phyloP scores from a whole-genome alignment of 768 basidiomycete species.

The Rhizopogon rudus region DNA sequence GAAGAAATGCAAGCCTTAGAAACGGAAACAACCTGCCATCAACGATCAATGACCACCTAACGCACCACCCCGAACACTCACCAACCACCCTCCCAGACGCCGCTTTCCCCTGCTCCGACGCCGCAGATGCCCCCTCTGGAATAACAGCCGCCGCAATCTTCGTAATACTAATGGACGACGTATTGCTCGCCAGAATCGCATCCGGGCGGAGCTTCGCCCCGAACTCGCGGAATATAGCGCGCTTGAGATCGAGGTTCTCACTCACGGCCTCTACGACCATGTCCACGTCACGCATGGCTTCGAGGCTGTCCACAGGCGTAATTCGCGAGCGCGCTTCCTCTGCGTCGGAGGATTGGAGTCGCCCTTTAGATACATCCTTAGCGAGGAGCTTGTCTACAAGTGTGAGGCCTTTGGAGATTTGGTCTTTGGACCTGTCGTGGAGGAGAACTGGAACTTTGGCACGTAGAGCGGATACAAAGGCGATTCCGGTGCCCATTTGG shows the following conservation, averaged over 20 bases:
- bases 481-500: slow-evolving; percentile 92
- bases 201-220: slow-evolving; percentile 62
- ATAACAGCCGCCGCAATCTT: slow-evolving; percentile 85
- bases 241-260: slow-evolving; percentile 76
- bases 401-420: slow-evolving; percentile 66
- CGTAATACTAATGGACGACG: slow-evolving; percentile 91
- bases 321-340: slow-evolving; percentile 70
- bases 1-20: slow-evolving; percentile 84
- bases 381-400: slow-evolving; percentile 78
- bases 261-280: slow-evolving; percentile 95
- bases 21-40: not conserved
- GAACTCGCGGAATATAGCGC: slow-evolving; percentile 67
- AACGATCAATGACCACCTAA: not conserved
- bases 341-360: slow-evolving; percentile 62
- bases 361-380: slow-evolving; percentile 88
- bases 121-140: slow-evolving; percentile 47
- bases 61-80: slow-evolving; percentile 25
- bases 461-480: slow-evolving; percentile 78
- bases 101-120: slow-evolving; percentile 58
- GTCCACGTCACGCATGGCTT: slow-evolving; percentile 72
- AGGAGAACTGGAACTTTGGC: slow-evolving; percentile 84
- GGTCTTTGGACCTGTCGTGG: slow-evolving; percentile 73
- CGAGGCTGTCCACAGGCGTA: slow-evolving; percentile 52
- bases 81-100: slow-evolving; percentile 79
- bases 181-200: slow-evolving; percentile 88